phyloP scores from a whole-genome alignment of 2,329 filamentous ascomycete genomes.

The Plenodomus tracheiphilus region DNA sequence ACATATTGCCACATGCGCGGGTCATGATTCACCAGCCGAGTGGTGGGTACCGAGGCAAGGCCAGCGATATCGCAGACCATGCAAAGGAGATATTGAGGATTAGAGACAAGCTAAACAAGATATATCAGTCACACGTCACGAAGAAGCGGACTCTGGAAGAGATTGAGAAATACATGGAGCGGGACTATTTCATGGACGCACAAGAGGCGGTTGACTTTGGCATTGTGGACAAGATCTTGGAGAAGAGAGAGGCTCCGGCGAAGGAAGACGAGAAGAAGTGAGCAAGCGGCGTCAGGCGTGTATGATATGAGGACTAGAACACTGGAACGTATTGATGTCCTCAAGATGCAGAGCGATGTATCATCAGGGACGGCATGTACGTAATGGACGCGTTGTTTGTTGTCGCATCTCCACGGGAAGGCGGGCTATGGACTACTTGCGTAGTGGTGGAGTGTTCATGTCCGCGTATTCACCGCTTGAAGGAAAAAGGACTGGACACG shows the following conservation, averaged over 20 bases:
- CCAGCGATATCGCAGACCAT: slow-evolving; percentile 89
- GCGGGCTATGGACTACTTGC: too few relatives aligned
- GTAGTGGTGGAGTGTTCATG: too few relatives aligned
- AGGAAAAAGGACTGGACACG: too few relatives aligned
- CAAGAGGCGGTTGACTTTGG: slow-evolving; percentile 87
- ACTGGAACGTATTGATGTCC: too few relatives aligned
- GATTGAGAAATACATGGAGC: slow-evolving; percentile 93
- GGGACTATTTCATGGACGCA: slow-evolving; percentile 91
- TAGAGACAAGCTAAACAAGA: slow-evolving; percentile 82
- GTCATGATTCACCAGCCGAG: slow-evolving; percentile 98
- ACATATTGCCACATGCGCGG: slow-evolving; percentile 86
- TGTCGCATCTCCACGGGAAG: too few relatives aligned
- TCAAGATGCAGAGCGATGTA: too few relatives aligned
- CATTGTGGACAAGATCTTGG: slow-evolving; percentile 86
- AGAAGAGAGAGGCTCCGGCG: slow-evolving; percentile 59
- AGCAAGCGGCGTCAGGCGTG: background rate
- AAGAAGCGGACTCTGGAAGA: slow-evolving; percentile 75
- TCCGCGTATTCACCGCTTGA: too few relatives aligned
- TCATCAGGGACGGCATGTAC: too few relatives aligned
- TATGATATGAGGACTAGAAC: background rate
- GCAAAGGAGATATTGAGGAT: slow-evolving; percentile 94
- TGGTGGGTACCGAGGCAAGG: slow-evolving; percentile 70
- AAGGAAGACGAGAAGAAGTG: slow-evolving; percentile 34
- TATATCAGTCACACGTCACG: slow-evolving; percentile 86
- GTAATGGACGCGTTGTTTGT: too few relatives aligned